These are phyloP conservation scores for Sclerotiophoma versabilis DNA, from an alignment of 2,329 filamentous ascomycete species.

Conservation along the genomic window DNA sequence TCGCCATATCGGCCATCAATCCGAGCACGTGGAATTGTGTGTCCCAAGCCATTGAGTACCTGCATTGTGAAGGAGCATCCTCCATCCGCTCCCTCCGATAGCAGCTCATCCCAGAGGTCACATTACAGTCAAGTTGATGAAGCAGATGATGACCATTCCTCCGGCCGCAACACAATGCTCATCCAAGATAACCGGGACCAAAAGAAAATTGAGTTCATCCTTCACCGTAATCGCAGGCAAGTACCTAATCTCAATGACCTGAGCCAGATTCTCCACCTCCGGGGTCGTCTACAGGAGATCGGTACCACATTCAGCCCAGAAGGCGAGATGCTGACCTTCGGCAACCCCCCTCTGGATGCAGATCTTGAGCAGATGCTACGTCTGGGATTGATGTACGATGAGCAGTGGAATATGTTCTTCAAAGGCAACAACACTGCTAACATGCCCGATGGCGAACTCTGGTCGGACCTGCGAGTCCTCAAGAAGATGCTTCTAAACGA, in stretches of 20 bases:
- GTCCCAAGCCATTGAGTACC: too few species aligned
- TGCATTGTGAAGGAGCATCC: not conserved
- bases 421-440: not conserved
- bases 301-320: slow-evolving; percentile 6
- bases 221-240: not conserved
- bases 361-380: slow-evolving; percentile 20
- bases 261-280: not conserved
- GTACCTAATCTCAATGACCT: not conserved
- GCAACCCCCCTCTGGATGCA: not conserved
- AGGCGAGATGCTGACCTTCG: slow-evolving; percentile 20
- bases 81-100: not conserved
- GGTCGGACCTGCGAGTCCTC: slow-evolving; percentile 6
- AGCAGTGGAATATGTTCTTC: slow-evolving; percentile 17
- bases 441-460: not conserved
- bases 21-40: not conserved
- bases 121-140: not conserved
- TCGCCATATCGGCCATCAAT: not conserved
- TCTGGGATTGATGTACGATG: slow-evolving; percentile 16
- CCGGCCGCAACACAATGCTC: not conserved
- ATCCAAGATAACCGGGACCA: not conserved
- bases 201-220: not conserved
- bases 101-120: not conserved
- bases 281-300: slow-evolving; percentile 16
- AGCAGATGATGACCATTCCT: not conserved
- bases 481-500: slow-evolving; percentile 18